Percentiles rank a stretch among this genome's conserved stretches.
phyloP scores from a whole-genome alignment of 495 filamentous ascomycete genomes.

The Aspergillus nidulans region DNA sequence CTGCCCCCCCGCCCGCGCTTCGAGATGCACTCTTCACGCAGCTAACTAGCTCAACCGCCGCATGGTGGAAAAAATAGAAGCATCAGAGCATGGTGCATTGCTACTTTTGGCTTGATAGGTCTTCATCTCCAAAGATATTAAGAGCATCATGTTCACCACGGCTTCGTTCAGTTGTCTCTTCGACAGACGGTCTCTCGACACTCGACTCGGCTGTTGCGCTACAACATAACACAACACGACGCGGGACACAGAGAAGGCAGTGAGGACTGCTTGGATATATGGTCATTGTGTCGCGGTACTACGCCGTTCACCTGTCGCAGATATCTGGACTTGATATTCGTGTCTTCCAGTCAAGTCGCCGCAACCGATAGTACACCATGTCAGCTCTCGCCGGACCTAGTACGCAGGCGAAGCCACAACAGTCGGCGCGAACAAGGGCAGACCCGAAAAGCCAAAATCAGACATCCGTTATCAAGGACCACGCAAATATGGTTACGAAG shows the following conservation, averaged over 20 bases:
- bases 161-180: background rate
- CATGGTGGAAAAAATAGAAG: conserved; percentile 22
- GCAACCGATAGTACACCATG: background rate
- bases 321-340: background rate
- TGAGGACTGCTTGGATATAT: background rate
- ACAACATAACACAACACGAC: background rate
- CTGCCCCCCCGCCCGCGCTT: conserved; percentile 20
- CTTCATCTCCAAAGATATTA: conserved; percentile 13
- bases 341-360: background rate
- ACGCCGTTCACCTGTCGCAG: background rate
- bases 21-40: conserved; percentile 12
- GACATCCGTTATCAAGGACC: background rate
- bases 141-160: conserved; percentile 13
- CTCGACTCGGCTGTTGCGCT: background rate
- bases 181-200: background rate
- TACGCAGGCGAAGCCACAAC: background rate
- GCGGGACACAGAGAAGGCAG: background rate
- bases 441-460: background rate
- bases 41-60: conserved; percentile 2
- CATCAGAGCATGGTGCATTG: conserved; percentile 10
- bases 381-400: background rate
- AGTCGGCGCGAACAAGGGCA: background rate
- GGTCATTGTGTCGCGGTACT: background rate
- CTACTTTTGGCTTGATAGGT: conserved; percentile 6
- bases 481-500: conserved; percentile 1